Percentiles rank a stretch among this genome's conserved stretches.
phyloP scores from a whole-genome alignment of 2,329 filamentous ascomycete genomes.

The Sporothrix brasiliensis region DNA sequence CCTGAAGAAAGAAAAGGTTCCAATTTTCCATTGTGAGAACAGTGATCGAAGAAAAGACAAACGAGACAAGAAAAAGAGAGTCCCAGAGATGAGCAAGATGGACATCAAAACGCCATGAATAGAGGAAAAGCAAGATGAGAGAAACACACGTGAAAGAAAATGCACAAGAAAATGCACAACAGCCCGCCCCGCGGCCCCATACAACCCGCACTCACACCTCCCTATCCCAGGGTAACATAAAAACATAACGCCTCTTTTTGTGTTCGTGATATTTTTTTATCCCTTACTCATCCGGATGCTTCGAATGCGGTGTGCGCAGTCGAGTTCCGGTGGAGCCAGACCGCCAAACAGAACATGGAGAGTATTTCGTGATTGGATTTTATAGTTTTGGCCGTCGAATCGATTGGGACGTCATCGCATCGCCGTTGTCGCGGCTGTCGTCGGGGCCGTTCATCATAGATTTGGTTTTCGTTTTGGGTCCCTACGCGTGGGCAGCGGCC shows the following conservation, averaged over 20 bases:
- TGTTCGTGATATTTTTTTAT: not conserved
- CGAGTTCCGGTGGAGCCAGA: not conserved
- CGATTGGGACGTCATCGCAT: not conserved
- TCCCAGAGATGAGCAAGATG: not conserved
- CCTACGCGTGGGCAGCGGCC: constrained; percentile 31
- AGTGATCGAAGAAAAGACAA: not conserved
- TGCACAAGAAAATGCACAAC: constrained; percentile 17
- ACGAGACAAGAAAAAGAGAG: constrained; percentile 9
- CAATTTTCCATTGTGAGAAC: constrained; percentile 3
- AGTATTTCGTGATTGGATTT: not conserved
- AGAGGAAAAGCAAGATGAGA: not conserved
- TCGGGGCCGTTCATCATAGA: not conserved
- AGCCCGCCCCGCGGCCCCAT: no score
- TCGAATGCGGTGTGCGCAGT: not conserved
- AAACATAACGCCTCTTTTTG: constrained; percentile 20
- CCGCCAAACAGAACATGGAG: not conserved
- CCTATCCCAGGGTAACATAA: constrained; percentile 13
- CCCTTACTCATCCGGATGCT: constrained; percentile 4
- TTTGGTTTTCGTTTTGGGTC: no score
- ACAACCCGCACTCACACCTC: not conserved
- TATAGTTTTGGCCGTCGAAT: constrained; percentile 8
- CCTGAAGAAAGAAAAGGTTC: not conserved
- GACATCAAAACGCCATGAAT: not conserved
- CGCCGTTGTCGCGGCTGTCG: not conserved
- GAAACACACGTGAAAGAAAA: not conserved